Evolutionary conservation across 768 basidiomycete species (phyloP).

Genomic region (Tulasnella sp.): DNA sequence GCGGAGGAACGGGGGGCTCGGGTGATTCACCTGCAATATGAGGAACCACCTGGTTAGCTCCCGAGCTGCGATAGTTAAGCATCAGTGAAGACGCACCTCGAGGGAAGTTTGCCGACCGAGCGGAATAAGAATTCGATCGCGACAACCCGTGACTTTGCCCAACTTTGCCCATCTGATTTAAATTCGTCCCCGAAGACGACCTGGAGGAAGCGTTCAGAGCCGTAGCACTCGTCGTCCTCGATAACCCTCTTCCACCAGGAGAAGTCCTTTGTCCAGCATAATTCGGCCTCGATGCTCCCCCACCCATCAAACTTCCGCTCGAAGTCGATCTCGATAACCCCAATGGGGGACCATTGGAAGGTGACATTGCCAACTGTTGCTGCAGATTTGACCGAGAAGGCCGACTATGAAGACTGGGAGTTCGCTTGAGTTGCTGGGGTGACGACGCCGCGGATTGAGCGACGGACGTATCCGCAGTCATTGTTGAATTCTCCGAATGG

Average conservation of each 20-base stretch:
- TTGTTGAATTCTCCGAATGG: constrained; percentile 4
- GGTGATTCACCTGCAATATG: constrained; percentile 11
- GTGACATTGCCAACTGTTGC: not conserved
- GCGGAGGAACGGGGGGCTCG: constrained; percentile 20
- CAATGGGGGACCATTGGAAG: not conserved
- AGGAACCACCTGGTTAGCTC: not conserved
- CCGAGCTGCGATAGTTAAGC: not conserved
- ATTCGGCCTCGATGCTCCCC: not conserved
- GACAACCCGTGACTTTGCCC: not conserved
- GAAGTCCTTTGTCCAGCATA: not conserved
- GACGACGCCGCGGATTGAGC: constrained; percentile 13
- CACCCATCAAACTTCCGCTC: constrained; percentile 13
- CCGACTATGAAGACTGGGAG: constrained; percentile 19
- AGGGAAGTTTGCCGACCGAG: not conserved
- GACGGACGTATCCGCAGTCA: constrained; percentile 19
- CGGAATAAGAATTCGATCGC: constrained; percentile 15
- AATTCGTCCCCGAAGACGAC: constrained; percentile 16
- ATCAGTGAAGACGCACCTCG: not conserved
- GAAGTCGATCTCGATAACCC: constrained; percentile 5
- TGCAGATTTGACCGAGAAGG: constrained; percentile 22
- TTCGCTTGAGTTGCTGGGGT: constrained; percentile 8
- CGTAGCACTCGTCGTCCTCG: constrained; percentile 11
- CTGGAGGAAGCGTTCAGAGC: constrained; percentile 11
- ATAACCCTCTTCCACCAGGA: not conserved
- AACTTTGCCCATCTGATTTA: not conserved